Evolutionary conservation across 176 grass and related monocot species (phyloP).

Genomic region (Poa annua): DNA sequence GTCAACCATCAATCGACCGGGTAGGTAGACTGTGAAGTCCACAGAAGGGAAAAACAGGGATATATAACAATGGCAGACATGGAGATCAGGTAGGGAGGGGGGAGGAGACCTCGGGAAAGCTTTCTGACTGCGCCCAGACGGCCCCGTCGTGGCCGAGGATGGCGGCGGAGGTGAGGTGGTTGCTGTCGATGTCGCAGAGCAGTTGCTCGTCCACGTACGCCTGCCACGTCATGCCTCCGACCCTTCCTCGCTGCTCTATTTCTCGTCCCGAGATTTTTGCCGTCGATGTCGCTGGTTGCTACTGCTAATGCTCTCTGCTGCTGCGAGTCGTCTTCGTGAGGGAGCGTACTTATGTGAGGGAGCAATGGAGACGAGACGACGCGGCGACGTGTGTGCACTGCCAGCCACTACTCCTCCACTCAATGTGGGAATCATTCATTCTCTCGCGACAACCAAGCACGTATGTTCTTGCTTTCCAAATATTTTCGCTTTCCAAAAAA

Average conservation of each 20-base stretch:
- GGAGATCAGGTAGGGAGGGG: not conserved
- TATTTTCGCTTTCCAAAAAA: not conserved
- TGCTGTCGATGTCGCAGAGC: constrained; percentile 55
- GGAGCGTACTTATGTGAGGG: not conserved
- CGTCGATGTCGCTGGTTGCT: not conserved
- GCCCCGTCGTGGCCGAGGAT: constrained; percentile 55
- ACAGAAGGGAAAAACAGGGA: not conserved
- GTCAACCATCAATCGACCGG: not conserved
- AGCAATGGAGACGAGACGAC: not conserved
- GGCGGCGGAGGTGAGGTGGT: constrained; percentile 57
- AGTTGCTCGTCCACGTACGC: constrained; percentile 63
- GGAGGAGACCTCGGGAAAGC: constrained; percentile 43
- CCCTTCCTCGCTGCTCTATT: not conserved
- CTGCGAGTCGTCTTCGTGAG: not conserved
- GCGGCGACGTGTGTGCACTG: too few relatives aligned
- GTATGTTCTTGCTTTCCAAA: not conserved
- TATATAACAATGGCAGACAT: not conserved
- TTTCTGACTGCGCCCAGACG: constrained; percentile 50
- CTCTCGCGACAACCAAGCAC: not conserved
- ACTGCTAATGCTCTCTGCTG: not conserved
- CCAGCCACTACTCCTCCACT: too few relatives aligned
- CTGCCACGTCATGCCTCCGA: constrained; percentile 54
- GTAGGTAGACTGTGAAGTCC: not conserved
- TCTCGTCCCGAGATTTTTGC: constrained; percentile 4
- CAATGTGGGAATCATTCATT: too few relatives aligned